phyloP scores from a whole-genome alignment of 2,329 filamentous ascomycete genomes.

The Penicillium hesseltinei region DNA sequence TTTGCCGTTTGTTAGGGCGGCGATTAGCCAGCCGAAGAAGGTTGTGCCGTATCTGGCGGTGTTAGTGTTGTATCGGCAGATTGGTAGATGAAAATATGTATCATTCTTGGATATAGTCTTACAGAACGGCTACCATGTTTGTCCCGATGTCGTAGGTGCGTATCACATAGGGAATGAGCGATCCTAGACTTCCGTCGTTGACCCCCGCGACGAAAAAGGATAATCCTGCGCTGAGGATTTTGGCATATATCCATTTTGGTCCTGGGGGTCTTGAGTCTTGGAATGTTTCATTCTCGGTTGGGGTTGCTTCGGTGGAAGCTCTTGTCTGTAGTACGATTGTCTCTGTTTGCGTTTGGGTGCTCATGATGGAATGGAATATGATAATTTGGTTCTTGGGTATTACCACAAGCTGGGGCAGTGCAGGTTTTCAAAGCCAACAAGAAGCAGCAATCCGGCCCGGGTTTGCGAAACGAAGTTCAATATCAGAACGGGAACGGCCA shows the following conservation, averaged over 20 bases:
- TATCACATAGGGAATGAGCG: conserved; percentile 63
- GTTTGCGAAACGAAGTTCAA: neutral
- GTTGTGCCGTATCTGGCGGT: conserved; percentile 51
- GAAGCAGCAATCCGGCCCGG: neutral
- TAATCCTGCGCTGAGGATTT: conserved; percentile 56
- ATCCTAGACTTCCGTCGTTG: conserved; percentile 64
- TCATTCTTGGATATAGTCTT: conserved; percentile 14
- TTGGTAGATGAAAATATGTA: neutral
- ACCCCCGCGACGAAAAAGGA: conserved; percentile 66
- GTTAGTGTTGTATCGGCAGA: neutral
- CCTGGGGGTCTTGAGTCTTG: neutral
- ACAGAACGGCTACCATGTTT: conserved; percentile 53
- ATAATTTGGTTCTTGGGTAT: neutral
- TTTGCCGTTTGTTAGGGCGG: conserved; percentile 53
- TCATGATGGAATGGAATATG: conserved; percentile 5
- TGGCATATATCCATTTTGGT: conserved; percentile 36
- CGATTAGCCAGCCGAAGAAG: conserved; percentile 60
- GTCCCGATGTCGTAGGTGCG: conserved; percentile 56
- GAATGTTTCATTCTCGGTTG: neutral
- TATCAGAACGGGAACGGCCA: neutral
- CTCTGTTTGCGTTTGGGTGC: conserved; percentile 13
- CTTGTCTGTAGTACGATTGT: conserved; percentile 8
- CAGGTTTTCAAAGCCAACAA: neutral
- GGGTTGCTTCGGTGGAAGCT: neutral
- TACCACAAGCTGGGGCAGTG: too few relatives aligned